Evolutionary conservation across 2,329 filamentous ascomycete species (phyloP), one percentile per base, ranked within the genome.

Genomic region (Aschersonia sp.): DNA sequence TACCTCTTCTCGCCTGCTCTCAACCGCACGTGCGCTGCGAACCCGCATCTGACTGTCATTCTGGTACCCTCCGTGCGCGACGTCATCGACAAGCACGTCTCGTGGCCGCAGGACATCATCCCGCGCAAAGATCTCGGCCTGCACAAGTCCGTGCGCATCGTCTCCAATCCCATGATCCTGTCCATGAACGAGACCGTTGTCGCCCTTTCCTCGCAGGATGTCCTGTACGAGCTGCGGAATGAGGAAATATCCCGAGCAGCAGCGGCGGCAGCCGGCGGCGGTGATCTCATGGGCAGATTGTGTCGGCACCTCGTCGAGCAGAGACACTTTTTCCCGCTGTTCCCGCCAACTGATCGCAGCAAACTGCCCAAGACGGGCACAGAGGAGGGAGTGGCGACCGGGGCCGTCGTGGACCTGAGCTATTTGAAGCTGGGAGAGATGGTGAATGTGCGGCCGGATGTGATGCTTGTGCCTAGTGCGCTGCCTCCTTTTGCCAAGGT

Each of bases 341-440:
- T 89, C 59, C 92, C 92, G 5, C 81, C 90, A 0, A 75, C 81
- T 10, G 79, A 84, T 46, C 74, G 88, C 45, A 72, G 78, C 49
- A 78, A 69, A 54, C 67, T 87, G 48, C 79, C 82, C 32, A 83
- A 76, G 60, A 78, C 79, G 1, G 80, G 79, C 1, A 76, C 75
- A 2, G 71, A 68, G 14, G 72, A 75, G 50, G 77, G 75, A 1
- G 57, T 77, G 39, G 79, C 78, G 5, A 81, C 84, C 0, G 89
- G 89, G 0, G 80, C 87, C 1, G 81, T 83, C 70, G 62, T 97
- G 46, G 92, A 98, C 63, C 68, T 86, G 22, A 82, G 82, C 52
- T 95, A 92, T 64, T 61, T 94, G 55, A 90, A 92, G 66, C 68
- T 97, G 14, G 88, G 87, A 14, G 92, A 97, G 65, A 94, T 94